Percentiles rank a stretch among this genome's conserved stretches.
Conservation (phyloP, 306 rosid genomes). For the Gastrolobium bilobum region DNA sequence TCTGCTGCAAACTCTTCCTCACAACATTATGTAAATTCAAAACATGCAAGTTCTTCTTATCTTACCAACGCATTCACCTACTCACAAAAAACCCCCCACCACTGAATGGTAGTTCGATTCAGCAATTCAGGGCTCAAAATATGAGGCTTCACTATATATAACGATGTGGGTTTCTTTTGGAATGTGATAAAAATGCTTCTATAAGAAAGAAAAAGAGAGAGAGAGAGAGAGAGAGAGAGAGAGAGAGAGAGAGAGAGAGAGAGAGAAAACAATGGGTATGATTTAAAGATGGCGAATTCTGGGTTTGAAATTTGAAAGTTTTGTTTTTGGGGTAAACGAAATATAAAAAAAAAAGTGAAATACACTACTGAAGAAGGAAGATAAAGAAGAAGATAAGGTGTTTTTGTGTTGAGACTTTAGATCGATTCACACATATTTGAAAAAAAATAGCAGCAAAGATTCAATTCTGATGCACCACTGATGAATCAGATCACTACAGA, state of each 20-base stretch:
- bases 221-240: no score
- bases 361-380: constrained; percentile 33
- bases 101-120: constrained; percentile 46
- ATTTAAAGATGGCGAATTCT: constrained; percentile 51
- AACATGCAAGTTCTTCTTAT: constrained; percentile 56
- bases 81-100: constrained; percentile 31
- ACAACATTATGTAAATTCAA: constrained; percentile 50
- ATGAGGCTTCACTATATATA: constrained; percentile 11
- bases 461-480: constrained; percentile 41
- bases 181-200: constrained; percentile 32
- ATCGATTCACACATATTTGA: constrained; percentile 29
- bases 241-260: no score
- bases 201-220: not conserved
- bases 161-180: constrained; percentile 38
- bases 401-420: not conserved
- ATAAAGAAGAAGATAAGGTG: not conserved
- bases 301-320: constrained; percentile 48
- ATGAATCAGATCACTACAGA: no score
- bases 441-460: no score
- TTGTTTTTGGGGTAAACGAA: not conserved
- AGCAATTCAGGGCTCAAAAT: constrained; percentile 47
- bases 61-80: constrained; percentile 43
- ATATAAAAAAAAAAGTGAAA: not conserved
- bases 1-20: constrained; percentile 28
- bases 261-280: constrained; percentile 33